phyloP scores from a whole-genome alignment of 1,284 basidiomycete genomes.

The Microbotryum saponariae region DNA sequence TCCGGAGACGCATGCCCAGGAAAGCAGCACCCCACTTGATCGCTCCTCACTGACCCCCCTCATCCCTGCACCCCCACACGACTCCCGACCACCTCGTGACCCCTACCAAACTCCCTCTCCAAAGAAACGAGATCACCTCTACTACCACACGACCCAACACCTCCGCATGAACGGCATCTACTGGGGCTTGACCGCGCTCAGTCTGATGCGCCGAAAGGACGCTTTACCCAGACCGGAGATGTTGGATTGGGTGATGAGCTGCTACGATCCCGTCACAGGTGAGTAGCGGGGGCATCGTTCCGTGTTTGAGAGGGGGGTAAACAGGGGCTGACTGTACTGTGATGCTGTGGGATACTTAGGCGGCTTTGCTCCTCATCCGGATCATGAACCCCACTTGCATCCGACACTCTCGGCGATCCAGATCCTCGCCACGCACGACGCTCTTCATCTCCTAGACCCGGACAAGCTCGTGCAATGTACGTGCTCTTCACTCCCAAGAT shows the following conservation, averaged over 20 bases:
- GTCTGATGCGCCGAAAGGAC: slow-evolving; percentile 66
- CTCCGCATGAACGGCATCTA: slow-evolving; percentile 93
- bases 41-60: background rate
- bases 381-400: slow-evolving; percentile 84
- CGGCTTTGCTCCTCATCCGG: slow-evolving; percentile 82
- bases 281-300: slow-evolving; percentile 31
- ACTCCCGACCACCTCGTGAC: too few relatives aligned
- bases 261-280: slow-evolving; percentile 88
- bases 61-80: too few relatives aligned
- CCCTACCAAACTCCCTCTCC: slow-evolving; percentile 47
- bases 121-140: slow-evolving; percentile 75
- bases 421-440: slow-evolving; percentile 77
- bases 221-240: slow-evolving; percentile 74
- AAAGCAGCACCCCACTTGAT: background rate
- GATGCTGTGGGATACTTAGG: slow-evolving; percentile 47
- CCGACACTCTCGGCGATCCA: slow-evolving; percentile 87
- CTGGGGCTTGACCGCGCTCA: slow-evolving; percentile 87
- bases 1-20: slow-evolving; percentile 9
- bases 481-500: slow-evolving; percentile 36
- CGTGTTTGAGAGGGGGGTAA: background rate
- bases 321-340: too few relatives aligned
- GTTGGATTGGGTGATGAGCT: slow-evolving; percentile 82
- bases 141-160: slow-evolving; percentile 88
- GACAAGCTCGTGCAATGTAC: slow-evolving; percentile 67
- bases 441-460: slow-evolving; percentile 60